Evolutionary conservation across 345 rosid genomes (phyloP).

Genomic region (Iberis pinnata): DNA sequence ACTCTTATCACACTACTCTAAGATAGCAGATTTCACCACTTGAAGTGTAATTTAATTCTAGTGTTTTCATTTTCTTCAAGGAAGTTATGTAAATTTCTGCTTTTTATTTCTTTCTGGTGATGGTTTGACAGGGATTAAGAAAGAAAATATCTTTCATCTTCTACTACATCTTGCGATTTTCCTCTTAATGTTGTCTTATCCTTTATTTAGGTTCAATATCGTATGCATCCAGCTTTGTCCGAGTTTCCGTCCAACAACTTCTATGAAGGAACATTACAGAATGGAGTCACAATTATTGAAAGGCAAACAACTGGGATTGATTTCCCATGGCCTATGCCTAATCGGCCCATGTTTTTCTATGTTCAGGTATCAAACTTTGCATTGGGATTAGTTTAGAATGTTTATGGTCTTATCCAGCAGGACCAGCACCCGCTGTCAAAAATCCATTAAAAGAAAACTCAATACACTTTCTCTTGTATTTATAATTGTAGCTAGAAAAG

Average conservation of each 20-base stretch:
- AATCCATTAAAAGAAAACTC: neutral
- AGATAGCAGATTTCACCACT: constrained; percentile 1
- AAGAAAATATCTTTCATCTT: neutral
- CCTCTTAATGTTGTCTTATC: constrained; percentile 15
- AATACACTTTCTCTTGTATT: constrained; percentile 1
- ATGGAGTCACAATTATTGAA: constrained; percentile 95
- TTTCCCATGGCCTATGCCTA: constrained; percentile 99
- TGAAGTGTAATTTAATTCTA: neutral
- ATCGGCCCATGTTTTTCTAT: constrained; percentile 97
- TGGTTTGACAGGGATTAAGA: neutral
- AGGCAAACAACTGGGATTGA: constrained; percentile 95
- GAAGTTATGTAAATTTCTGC: constrained; percentile 6
- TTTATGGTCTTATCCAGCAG: constrained; percentile 1
- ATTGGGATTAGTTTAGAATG: neutral
- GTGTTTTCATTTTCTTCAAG: neutral
- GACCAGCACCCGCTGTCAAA: neutral
- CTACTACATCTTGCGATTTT: neutral
- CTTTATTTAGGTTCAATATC: constrained; percentile 76
- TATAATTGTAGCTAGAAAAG: constrained; percentile 81
- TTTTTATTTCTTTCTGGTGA: neutral
- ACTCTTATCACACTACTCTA: constrained; percentile 5
- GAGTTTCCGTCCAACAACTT: constrained; percentile 98
- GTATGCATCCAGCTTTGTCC: constrained; percentile 96
- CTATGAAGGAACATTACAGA: constrained; percentile 98
- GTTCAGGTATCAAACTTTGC: constrained; percentile 60